Base-by-base conservation (phyloP, 2,329 filamentous ascomycete genomes). In the Xylogone sp. region DNA sequence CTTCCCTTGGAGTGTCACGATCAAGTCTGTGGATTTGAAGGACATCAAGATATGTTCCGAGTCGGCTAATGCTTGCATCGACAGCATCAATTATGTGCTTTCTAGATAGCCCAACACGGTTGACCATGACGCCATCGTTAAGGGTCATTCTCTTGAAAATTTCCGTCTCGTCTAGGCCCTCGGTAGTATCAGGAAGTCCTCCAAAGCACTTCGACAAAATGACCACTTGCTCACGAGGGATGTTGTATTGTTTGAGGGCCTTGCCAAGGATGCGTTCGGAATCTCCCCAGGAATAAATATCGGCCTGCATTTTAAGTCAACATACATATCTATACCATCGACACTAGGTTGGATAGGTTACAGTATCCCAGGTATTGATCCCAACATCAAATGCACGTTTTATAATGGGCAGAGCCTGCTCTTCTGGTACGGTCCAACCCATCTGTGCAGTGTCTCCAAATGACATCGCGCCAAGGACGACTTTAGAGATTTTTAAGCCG, bases 51-150 rank as follows among this genome's bases (percentile, higher is more conserved):
- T 56, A 59, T 1, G 75, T 80, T 29, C 73, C 74, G 22, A 84
- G 68, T 5, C 79, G 64, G 55, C 73, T 67, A 1, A 81, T 67
- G 54, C 76, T 81, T 45, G 69, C 74, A 43, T 86, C 77, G 2
- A 87, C 83, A 0, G 82, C 81, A 53, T 82, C 76, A 58, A 86
- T 79, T 57, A 87, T 82, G 53, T 83, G 78, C 60, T 81, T 83
- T 34, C 84, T 70, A 21, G 75, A 79, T 12, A 87, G 66, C 0
- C 83, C 83, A 21, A 71, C 66, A 43, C 70, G 65, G 55, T 76
- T 78, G 22, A 75, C 72, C 13, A 31, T n/a, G 19, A 21, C 12
- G 52, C 44, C 0, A 62, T 59, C 21, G 73, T 71, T 1, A n/a
- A n/a, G n/a, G n/a, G n/a, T n/a, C n/a, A n/a, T n/a, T n/a, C n/a